Evolutionary conservation across 1,284 basidiomycete species (phyloP).

Genomic region (Pisolithus thermaeus): DNA sequence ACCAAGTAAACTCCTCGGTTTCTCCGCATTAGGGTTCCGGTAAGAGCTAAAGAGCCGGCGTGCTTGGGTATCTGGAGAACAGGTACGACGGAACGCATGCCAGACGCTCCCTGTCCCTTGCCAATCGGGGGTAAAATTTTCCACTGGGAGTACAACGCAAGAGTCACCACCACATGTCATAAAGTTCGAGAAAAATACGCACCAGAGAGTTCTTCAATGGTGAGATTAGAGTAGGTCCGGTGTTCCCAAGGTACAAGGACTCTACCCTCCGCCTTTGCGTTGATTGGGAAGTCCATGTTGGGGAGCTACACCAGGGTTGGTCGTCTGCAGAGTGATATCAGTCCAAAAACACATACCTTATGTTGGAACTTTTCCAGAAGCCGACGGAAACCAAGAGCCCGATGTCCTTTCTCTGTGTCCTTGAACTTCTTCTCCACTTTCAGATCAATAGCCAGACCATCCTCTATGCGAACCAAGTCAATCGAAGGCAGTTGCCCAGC

Average conservation of each 20-base stretch:
- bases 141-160: constrained; percentile 57
- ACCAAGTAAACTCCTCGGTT: constrained; percentile 14
- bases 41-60: constrained; percentile 78
- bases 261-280: constrained; percentile 87
- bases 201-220: constrained; percentile 46
- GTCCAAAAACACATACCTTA: constrained; percentile 38
- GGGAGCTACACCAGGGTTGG: constrained; percentile 54
- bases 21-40: constrained; percentile 28
- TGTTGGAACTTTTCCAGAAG: constrained; percentile 72
- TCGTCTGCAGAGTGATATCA: constrained; percentile 1
- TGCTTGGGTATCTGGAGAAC: constrained; percentile 72
- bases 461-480: constrained; percentile 73
- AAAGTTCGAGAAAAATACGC: constrained; percentile 12
- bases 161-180: constrained; percentile 10
- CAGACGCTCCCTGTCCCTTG: constrained; percentile 77
- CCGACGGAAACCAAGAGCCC: constrained; percentile 68
- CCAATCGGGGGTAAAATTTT: constrained; percentile 82
- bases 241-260: constrained; percentile 88
- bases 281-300: constrained; percentile 89
- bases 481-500: constrained; percentile 77
- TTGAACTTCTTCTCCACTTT: constrained; percentile 56
- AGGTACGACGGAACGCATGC: constrained; percentile 90
- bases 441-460: constrained; percentile 59
- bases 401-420: constrained; percentile 66
- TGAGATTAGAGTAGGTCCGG: constrained; percentile 62